Base-by-base conservation (phyloP, 768 basidiomycete genomes). In the Boletus subparvulus region DNA sequence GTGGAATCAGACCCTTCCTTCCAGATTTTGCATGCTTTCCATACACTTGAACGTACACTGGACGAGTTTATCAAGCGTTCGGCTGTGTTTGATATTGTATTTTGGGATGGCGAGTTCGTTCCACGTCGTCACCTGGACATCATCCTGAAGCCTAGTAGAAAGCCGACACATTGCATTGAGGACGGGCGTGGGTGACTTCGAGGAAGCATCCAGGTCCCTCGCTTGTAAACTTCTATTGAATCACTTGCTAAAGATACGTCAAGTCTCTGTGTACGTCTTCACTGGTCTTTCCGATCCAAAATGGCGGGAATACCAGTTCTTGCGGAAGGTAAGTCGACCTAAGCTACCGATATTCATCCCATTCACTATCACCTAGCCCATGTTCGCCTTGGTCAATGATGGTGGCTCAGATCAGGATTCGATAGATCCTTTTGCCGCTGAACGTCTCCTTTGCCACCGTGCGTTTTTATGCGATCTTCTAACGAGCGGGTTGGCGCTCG, bases 371-470 rank as follows among this genome's bases (percentile, higher is more conserved):
- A 14, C 35, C 32, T 57, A 87, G 84, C 87, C 88, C 1, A 86
- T 89, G 85, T 87, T 87, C 54, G 75, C 82, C 30, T 74, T 89
- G 70, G 71, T 76, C 19, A 80, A 82, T 56, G 85, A 85, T 52
- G 85, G 83, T 9, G 80, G 77, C 9, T 54, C 66, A 9, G 58
- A 61, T 21, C 43, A 47, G 7, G 50, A 53, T 24, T 61, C 43
- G 44, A 19, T 16, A 2, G 60, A 61, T 24, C 41, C 54, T 21
- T 55, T 64, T 11, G 50, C 58, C 8, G 54, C 66, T 1, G 69
- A 65, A 30, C 68, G 73, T 19, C 67, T 78, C 16, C 71, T 88
- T 3, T 61, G 69, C 6, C 83, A 86, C 52, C 75, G 86, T 6
- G 41, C 68, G 2, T 80, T 85, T 58, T 59, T 88, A 2, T 80